A percentile compares a stretch with the other conserved stretches of the same genome.
These are phyloP conservation scores for Venturia nashicola DNA, from an alignment of 2,329 filamentous ascomycete species.

Conservation along the genomic window DNA sequence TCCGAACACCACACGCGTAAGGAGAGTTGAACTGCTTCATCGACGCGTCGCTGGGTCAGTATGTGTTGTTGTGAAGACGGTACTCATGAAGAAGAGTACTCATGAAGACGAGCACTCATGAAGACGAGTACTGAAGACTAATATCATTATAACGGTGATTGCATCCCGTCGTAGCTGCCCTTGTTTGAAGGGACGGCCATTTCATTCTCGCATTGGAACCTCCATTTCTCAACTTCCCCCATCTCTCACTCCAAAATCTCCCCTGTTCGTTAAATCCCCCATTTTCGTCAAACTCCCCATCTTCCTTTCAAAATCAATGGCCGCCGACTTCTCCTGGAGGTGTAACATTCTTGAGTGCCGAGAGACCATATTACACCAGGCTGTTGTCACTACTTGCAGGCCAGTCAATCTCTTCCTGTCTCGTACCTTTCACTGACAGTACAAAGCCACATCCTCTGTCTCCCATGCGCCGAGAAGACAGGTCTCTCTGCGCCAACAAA, in stretches of 20 bases:
- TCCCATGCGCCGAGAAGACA: slow-evolving; percentile 54
- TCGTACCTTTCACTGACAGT: background rate
- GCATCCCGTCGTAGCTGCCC: background rate
- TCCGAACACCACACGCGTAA: background rate
- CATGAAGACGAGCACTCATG: too few species aligned
- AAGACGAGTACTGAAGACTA: too few species aligned
- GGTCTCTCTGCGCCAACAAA: slow-evolving; percentile 45
- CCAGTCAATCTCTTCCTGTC: slow-evolving; percentile 19
- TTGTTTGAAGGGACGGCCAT: background rate
- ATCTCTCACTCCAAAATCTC: background rate
- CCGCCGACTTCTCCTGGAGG: slow-evolving; percentile 49
- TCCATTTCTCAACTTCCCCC: background rate
- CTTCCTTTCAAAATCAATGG: background rate
- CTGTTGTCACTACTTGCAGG: slow-evolving; percentile 86
- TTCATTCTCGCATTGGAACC: background rate
- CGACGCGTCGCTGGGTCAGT: background rate
- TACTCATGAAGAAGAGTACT: too few species aligned
- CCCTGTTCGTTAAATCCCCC: background rate
- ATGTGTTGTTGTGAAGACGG: background rate
- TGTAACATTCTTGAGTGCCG: slow-evolving; percentile 78
- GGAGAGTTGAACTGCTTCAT: background rate
- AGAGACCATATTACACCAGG: slow-evolving; percentile 49
- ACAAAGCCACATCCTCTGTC: slow-evolving; percentile 72
- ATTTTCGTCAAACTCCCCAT: slow-evolving; percentile 5
- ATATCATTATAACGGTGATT: too few species aligned